Base-by-base conservation (phyloP, 768 basidiomycete genomes). In the Xerocomellus chrysenteron region DNA sequence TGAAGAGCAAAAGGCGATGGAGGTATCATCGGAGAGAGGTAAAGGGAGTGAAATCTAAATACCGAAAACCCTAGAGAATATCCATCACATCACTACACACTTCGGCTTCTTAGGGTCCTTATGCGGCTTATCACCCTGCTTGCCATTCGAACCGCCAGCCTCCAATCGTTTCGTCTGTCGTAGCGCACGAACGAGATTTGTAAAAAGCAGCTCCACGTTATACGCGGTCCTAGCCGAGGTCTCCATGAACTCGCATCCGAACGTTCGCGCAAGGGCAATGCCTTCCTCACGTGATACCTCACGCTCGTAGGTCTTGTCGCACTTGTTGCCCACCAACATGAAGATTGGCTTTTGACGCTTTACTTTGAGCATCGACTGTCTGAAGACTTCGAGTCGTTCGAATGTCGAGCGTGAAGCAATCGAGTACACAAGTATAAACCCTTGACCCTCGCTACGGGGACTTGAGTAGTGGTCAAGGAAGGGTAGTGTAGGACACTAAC, bases 351-450 rank as follows among this genome's bases (percentile, higher is more conserved):
- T 84, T 66, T 84, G 81, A 65, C 93, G 82, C 75, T 95, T 94
- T 48, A 94, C 92, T 60, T 90, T 87, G 67, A 86, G 75, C 83
- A 96, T 92, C 19, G 92, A 90, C 72, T 94, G 88, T 54, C 92
- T 85, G 75, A 94, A 94, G 64, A 89, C 85, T 66, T 94, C 90
- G 56, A 95, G 84, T 5, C 92, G 87, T 65, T 94, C 88, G 61
- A 94, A 98, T 19, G 92, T 93, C 57, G 87, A 84, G 69, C 92
- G 84, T n/a, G 93, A 94, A 54, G 92, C 90, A 71, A 98, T 95
- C 42, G 94, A 96, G 75, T 97, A 98, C 56, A 97, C 94, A 46
- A 98, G 83, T 63, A 98, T 89, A 73, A 98, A 96, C n/a, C 94
- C 94, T 77, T 96, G 94, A 59, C 95, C 95, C 74, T 98, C 94